phyloP scores from a whole-genome alignment of 345 rosid genomes.

The Citrus mangshanensis region DNA sequence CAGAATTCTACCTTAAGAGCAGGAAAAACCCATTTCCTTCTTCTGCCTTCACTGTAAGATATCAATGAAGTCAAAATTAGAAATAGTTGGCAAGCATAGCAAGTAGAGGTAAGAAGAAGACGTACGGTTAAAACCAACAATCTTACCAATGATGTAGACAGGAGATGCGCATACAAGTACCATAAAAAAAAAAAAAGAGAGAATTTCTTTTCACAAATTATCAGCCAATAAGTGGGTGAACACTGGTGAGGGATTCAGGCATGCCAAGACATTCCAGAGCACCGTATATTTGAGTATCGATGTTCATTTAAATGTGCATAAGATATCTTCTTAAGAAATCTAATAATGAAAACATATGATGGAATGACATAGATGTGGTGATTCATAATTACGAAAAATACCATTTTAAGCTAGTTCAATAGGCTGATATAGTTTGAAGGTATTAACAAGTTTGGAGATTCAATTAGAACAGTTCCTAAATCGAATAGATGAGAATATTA shows the following conservation, averaged over 20 bases:
- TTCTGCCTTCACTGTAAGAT: conserved; percentile 76
- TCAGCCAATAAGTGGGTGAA: background rate
- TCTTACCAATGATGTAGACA: background rate
- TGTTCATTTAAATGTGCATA: background rate
- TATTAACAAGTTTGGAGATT: background rate
- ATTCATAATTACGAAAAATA: background rate
- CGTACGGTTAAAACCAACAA: background rate
- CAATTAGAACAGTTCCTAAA: no score
- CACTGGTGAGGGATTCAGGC: background rate
- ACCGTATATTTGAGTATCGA: background rate
- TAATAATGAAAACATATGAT: background rate
- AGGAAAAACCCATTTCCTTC: conserved; percentile 96
- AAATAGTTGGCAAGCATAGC: conserved; percentile 5
- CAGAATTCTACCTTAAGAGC: conserved; percentile 60
- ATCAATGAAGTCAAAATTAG: conserved; percentile 20
- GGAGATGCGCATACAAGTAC: background rate
- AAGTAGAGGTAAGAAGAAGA: background rate
- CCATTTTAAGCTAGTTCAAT: background rate
- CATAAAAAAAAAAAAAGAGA: background rate
- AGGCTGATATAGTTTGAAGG: background rate
- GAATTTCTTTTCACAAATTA: background rate
- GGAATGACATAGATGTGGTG: background rate
- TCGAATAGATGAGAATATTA: background rate
- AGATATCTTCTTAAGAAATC: background rate
- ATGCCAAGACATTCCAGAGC: background rate